These are phyloP conservation scores for Chaetomium sp. DNA, from an alignment of 2,329 filamentous ascomycete species.

Conservation along the genomic window DNA sequence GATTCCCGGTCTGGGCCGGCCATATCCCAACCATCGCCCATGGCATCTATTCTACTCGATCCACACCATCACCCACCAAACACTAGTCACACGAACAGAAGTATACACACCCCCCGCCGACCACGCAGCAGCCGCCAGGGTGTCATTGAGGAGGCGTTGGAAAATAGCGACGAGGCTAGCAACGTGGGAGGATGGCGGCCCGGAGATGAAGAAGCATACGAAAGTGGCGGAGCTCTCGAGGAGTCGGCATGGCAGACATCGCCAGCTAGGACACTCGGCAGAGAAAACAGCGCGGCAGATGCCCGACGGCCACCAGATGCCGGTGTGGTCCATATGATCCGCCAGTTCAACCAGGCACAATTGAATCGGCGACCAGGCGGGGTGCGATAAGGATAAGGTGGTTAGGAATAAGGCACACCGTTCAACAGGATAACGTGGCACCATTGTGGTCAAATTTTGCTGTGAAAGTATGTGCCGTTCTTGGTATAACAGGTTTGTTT, in stretches of 20 bases:
- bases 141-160: slow-evolving; percentile 50
- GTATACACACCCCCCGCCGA: slow-evolving; percentile 41
- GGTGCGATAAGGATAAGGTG: slow-evolving; percentile 5
- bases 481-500: no score
- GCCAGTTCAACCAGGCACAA: slow-evolving; percentile 53
- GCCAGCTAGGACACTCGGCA: slow-evolving; percentile 43
- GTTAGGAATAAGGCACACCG: not conserved
- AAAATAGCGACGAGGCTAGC: slow-evolving; percentile 37
- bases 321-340: slow-evolving; percentile 52
- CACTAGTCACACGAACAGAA: slow-evolving; percentile 39
- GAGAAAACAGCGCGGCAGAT: slow-evolving; percentile 43
- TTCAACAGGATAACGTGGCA: no score
- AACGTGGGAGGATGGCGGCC: slow-evolving; percentile 39
- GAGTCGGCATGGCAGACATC: slow-evolving; percentile 56
- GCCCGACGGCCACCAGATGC: slow-evolving; percentile 39
- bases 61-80: slow-evolving; percentile 64
- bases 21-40: slow-evolving; percentile 53
- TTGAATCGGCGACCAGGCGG: slow-evolving; percentile 35
- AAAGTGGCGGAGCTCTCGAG: slow-evolving; percentile 44
- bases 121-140: slow-evolving; percentile 38
- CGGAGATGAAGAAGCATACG: slow-evolving; percentile 54
- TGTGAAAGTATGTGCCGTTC: no score
- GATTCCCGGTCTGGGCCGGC: slow-evolving; percentile 40
- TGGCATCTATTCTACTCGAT: slow-evolving; percentile 68
- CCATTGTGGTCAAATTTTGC: no score